A percentile compares a stretch with the other conserved stretches of the same genome.
phyloP scores from a whole-genome alignment of 306 rosid genomes.

The Potentilla sterilis region DNA sequence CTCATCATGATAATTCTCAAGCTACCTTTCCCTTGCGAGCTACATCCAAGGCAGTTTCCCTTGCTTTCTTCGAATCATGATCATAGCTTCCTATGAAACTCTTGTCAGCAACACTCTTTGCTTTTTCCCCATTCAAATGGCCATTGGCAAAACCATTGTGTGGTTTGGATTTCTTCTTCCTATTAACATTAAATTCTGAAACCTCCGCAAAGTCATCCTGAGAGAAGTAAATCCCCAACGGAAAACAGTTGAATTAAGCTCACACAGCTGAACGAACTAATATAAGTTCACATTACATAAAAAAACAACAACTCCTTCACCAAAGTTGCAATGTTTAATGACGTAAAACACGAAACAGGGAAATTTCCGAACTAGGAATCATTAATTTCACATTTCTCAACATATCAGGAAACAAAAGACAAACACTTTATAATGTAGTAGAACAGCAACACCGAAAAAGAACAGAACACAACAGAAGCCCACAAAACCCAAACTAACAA shows the following conservation, averaged over 20 bases:
- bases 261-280: neutral
- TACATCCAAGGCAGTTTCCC: slow-evolving; percentile 32
- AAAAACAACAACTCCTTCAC: neutral
- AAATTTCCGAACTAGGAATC: neutral
- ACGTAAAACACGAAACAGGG: neutral
- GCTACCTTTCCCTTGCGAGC: slow-evolving; percentile 58
- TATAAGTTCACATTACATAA: neutral
- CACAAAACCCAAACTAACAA: neutral
- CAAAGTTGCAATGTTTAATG: neutral
- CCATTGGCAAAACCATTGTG: slow-evolving; percentile 12
- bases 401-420: neutral
- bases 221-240: slow-evolving; percentile 22
- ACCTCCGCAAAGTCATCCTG: slow-evolving; percentile 76
- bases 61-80: slow-evolving; percentile 19
- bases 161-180: slow-evolving; percentile 50
- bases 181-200: slow-evolving; percentile 39
- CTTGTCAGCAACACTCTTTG: slow-evolving; percentile 12
- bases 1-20: slow-evolving; percentile 9
- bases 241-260: neutral
- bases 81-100: slow-evolving; percentile 5
- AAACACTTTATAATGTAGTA: neutral
- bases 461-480: neutral
- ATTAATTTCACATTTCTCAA: neutral
- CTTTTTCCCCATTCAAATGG: slow-evolving; percentile 20
- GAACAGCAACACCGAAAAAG: neutral